These are phyloP conservation scores for Paraleonurus japonicus DNA, from an alignment of 257 asterid genomes.

Conservation along the genomic window DNA sequence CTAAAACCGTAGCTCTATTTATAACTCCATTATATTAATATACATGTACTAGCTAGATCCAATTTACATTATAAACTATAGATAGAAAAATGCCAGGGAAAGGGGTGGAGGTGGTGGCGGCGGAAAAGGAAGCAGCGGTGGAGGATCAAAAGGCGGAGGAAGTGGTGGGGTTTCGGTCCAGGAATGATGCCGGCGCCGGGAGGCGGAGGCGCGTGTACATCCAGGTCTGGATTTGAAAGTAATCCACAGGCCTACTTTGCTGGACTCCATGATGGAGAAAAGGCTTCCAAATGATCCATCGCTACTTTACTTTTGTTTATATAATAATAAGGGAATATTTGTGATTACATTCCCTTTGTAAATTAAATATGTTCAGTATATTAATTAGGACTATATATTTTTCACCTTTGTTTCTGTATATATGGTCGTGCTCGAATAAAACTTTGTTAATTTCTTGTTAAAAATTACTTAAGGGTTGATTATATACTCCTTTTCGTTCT, in stretches of 20 bases:
- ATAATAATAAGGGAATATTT: neutral
- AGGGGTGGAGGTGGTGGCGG: no score
- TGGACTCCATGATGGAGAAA: conserved; percentile 30
- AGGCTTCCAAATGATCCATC: conserved; percentile 2
- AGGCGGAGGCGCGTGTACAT: conserved; percentile 23
- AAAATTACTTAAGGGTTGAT: neutral
- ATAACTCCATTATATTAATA: no score
- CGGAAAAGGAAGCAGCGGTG: neutral
- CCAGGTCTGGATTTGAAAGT: conserved; percentile 42
- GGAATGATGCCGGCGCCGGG: conserved; percentile 46
- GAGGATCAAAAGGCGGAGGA: conserved; percentile 6
- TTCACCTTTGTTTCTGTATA: neutral
- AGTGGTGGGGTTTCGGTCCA: neutral
- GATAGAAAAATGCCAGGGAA: no score
- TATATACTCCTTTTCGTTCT: neutral
- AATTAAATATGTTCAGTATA: neutral
- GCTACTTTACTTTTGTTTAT: neutral
- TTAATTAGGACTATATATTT: no score
- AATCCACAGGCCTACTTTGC: conserved; percentile 39
- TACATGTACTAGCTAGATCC: no score
- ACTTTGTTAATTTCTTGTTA: neutral
- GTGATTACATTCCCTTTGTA: neutral
- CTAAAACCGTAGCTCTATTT: no score
- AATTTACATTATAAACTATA: no score
- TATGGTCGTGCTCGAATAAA: neutral